These are phyloP conservation scores for Rosa persica DNA, from an alignment of 306 rosid genomes.

Conservation along the genomic window DNA sequence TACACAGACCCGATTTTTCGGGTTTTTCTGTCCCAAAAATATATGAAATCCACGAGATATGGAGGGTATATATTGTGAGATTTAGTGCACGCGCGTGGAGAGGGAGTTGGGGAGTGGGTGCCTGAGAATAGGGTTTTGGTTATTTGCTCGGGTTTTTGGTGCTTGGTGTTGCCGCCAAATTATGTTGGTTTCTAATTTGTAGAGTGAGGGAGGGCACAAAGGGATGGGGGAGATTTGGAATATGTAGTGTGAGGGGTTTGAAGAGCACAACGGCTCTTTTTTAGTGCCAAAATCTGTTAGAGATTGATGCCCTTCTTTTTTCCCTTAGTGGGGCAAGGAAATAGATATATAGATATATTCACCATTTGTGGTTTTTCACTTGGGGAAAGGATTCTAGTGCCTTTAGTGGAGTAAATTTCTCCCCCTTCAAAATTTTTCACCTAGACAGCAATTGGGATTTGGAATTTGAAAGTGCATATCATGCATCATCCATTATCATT, in stretches of 20 bases:
- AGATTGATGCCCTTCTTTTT: not conserved
- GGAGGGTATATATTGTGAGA: not conserved
- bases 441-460: not conserved
- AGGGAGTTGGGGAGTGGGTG: not conserved
- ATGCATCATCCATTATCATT: not conserved
- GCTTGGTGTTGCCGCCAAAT: slow-evolving; percentile 60
- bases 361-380: not conserved
- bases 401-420: not conserved
- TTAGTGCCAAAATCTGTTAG: not conserved
- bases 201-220: not conserved
- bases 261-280: slow-evolving; percentile 52
- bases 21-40: not conserved
- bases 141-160: not conserved
- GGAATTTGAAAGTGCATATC: no score
- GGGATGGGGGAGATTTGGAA: slow-evolving; percentile 4
- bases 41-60: not conserved
- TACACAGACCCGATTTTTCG: not conserved
- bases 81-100: slow-evolving; percentile 30
- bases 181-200: slow-evolving; percentile 19
- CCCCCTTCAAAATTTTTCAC: not conserved
- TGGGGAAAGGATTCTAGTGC: not conserved
- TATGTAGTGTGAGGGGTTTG: not conserved
- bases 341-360: not conserved
- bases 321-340: not conserved
- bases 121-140: slow-evolving; percentile 7